Evolutionary conservation across 2,329 filamentous ascomycete genomes (phyloP), one percentile per base, ranked within the genome.

Genomic region (Cercospora sp.): DNA sequence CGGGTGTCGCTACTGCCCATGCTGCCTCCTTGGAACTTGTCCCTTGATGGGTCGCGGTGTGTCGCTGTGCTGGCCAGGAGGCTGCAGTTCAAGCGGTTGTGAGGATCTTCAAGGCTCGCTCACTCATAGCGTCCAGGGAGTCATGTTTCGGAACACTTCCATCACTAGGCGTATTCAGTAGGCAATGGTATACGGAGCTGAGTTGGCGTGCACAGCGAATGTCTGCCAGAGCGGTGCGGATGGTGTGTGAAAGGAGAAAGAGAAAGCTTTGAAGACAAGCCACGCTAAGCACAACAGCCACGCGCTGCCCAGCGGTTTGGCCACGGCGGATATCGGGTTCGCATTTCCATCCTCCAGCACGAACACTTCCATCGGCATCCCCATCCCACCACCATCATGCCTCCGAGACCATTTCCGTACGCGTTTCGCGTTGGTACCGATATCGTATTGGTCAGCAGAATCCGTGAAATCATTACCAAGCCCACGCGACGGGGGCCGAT

Each of bases 391-490:
- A 53, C 1, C 31, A 53, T 10, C 30, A 84, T 84, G 82, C 77
- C 81, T 65, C 78, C 76, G 8, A 79, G 81, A 48, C 80, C 82
- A 0, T 92, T 94, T 73, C 89, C 90, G 1, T 83, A 88, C n/a
- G 83, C 88, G 0, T 76, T 94, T 13, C 84, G 85, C 60, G 82
- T 97, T 63, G 93, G 93, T 67, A 94, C 88, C 59, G 93, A 97
- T 77, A 90, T 97, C 66, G 91, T 78, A 84, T 85, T 66, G 85
- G 93, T 60, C 66, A 79, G 84, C 0, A 88, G 93, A 65, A 88
- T 97, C 68, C 80, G 83, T 69, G 78, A 79, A 20, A 82, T 93
- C 62, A 78, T 94, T 63, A 78, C 76, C 18, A 28, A 55, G 13
- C 28, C 1, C n/a, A 65, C 48, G 10, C 12, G 26, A 68, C 12